Conservation (phyloP, 306 rosid genomes). For the Styphnolobium japonicum region DNA sequence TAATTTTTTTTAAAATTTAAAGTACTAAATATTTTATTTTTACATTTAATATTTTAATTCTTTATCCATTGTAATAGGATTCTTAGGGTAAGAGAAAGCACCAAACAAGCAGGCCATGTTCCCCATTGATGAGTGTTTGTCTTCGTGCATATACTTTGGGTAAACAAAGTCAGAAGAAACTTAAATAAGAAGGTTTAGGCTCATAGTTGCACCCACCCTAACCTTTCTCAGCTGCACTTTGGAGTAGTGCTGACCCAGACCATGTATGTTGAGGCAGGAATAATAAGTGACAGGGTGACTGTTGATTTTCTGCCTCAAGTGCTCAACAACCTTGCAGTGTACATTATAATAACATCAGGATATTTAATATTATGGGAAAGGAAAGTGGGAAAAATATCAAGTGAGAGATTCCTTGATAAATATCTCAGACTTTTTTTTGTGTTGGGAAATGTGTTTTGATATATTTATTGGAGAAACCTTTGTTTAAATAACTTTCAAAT, state of each 20-base stretch:
- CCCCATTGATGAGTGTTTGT: neutral
- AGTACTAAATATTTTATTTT: too few relatives aligned
- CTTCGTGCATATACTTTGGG: neutral
- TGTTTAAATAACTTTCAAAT: neutral
- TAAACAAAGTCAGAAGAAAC: neutral
- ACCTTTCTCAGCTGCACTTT: neutral
- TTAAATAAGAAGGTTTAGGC: neutral
- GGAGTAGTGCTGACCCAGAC: constrained; percentile 6
- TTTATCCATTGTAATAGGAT: too few relatives aligned
- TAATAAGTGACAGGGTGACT: neutral
- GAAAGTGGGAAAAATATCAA: neutral
- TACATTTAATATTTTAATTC: too few relatives aligned
- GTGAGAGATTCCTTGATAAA: neutral
- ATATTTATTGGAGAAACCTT: neutral
- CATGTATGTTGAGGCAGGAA: neutral
- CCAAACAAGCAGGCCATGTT: too few relatives aligned
- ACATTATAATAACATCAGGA: neutral
- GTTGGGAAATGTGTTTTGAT: neutral
- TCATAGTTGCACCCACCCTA: neutral
- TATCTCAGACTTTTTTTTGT: neutral
- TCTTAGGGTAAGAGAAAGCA: too few relatives aligned
- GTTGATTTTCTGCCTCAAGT: neutral
- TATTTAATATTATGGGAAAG: neutral
- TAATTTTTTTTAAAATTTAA: too few relatives aligned
- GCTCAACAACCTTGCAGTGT: neutral